A percentile compares a stretch with the other conserved stretches of the same genome.
These are phyloP conservation scores for Heterobasidion irregulare DNA, from an alignment of 1,284 basidiomycete genomes.

Conservation along the genomic window DNA sequence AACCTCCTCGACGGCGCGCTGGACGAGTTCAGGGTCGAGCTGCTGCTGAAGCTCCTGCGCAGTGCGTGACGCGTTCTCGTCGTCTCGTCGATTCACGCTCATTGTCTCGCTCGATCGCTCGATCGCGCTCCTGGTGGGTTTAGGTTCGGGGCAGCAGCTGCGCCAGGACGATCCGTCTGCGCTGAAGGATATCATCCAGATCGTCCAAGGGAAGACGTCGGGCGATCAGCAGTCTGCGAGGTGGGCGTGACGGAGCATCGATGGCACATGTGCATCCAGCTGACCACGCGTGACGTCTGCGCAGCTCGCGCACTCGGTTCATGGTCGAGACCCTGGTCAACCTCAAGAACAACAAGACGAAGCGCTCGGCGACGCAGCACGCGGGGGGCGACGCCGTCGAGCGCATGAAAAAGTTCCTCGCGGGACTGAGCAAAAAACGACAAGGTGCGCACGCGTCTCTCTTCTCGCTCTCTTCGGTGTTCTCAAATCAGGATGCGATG, in stretches of 20 bases:
- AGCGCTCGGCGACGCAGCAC: slow-evolving; percentile 50
- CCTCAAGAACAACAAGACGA: slow-evolving; percentile 86
- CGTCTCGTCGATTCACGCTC: not conserved
- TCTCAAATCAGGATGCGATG: no score
- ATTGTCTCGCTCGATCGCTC: not conserved
- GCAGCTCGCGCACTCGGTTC: slow-evolving; percentile 78
- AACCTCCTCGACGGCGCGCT: slow-evolving; percentile 62
- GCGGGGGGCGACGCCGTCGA: slow-evolving; percentile 70
- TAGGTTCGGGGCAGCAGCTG: slow-evolving; percentile 82
- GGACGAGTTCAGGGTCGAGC: slow-evolving; percentile 78
- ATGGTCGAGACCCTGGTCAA: slow-evolving; percentile 90
- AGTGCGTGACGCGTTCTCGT: slow-evolving; percentile 41
- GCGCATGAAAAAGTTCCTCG: slow-evolving; percentile 79
- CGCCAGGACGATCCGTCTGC: slow-evolving; percentile 83
- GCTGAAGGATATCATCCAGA: slow-evolving; percentile 78
- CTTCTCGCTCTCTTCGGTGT: no score
- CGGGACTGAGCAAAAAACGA: slow-evolving; percentile 67
- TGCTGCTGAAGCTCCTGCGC: slow-evolving; percentile 79
- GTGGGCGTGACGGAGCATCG: slow-evolving; percentile 24
- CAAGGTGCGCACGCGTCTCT: slow-evolving; percentile 41
- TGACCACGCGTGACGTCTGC: not conserved
- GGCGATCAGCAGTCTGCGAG: slow-evolving; percentile 49
- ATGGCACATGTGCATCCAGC: no score
- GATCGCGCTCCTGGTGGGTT: not conserved
- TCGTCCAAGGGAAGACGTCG: slow-evolving; percentile 70